phyloP scores from a whole-genome alignment of 163 green algal species.

The Chlamydomonas reinhardtii region DNA sequence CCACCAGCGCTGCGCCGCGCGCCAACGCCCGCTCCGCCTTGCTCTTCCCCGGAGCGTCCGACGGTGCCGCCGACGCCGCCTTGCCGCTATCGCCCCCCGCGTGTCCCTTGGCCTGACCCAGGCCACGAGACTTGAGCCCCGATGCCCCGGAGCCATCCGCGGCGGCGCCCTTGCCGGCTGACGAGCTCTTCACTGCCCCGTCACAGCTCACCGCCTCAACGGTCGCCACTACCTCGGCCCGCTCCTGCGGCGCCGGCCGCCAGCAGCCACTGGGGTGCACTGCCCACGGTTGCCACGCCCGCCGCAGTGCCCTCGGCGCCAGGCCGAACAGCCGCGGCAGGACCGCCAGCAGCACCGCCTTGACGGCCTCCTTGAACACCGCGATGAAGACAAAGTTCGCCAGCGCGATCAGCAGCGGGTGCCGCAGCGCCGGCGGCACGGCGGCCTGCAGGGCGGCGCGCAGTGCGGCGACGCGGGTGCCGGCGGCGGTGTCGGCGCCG shows the following conservation, averaged over 20 bases:
- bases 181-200: not conserved
- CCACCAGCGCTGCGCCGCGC: too few relatives aligned
- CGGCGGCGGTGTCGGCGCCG: too few relatives aligned
- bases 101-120: too few relatives aligned
- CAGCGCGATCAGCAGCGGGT: not conserved
- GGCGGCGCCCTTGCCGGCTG: too few relatives aligned
- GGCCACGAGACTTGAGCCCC: not conserved
- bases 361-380: conserved; percentile 3
- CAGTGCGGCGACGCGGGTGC: too few relatives aligned
- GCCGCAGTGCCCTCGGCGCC: not conserved
- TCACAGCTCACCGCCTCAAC: not conserved
- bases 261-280: conserved; percentile 26
- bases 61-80: not conserved
- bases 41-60: not conserved
- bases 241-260: not conserved
- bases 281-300: conserved; percentile 7
- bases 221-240: not conserved
- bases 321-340: conserved; percentile 11
- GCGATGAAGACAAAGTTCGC: not conserved
- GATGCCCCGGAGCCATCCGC: not conserved
- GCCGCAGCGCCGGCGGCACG: not conserved
- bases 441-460: not conserved
- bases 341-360: conserved; percentile 11
- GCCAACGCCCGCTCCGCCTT: too few relatives aligned
- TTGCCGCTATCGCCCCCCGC: not conserved